Conservation (phyloP, 148 eudicot species). For the Tetragonia tetragonoides region DNA sequence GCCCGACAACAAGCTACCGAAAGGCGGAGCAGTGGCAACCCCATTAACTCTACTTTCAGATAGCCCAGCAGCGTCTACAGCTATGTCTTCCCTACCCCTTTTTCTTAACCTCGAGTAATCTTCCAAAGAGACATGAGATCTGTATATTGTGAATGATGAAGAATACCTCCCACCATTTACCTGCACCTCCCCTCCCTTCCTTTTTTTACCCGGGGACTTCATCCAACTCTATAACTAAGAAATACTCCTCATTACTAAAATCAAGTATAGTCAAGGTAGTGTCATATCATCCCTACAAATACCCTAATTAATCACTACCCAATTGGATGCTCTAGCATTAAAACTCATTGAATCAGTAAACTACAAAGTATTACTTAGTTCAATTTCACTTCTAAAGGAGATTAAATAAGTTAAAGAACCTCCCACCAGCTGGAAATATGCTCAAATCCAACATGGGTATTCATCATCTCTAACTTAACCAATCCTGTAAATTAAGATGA, state of each 20-base stretch:
- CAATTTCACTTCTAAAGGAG: neutral
- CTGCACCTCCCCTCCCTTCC: constrained; percentile 56
- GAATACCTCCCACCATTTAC: constrained; percentile 13
- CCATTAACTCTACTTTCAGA: constrained; percentile 44
- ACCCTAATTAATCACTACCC: constrained; percentile 13
- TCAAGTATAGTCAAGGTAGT: constrained; percentile 15
- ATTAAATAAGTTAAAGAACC: neutral
- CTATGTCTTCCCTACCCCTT: constrained; percentile 51
- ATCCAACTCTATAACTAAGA: constrained; percentile 28
- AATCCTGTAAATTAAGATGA: neutral
- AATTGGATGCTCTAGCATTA: neutral
- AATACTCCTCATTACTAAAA: constrained; percentile 7
- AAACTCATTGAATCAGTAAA: constrained; percentile 4
- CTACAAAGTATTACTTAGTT: constrained; percentile 1
- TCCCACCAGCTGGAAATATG: neutral
- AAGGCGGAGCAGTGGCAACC: constrained; percentile 58
- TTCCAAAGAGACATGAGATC: constrained; percentile 61
- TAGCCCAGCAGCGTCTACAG: constrained; percentile 26
- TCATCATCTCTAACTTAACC: constrained; percentile 13
- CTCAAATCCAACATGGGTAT: neutral
- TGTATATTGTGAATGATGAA: constrained; percentile 22
- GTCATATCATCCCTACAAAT: constrained; percentile 20
- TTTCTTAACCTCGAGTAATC: constrained; percentile 54
- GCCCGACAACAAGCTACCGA: constrained; percentile 40
- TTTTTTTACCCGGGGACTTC: constrained; percentile 66